Evolutionary conservation across 345 rosid species (phyloP), one percentile per base, ranked within the genome.

Genomic region (Syzygium grande): DNA sequence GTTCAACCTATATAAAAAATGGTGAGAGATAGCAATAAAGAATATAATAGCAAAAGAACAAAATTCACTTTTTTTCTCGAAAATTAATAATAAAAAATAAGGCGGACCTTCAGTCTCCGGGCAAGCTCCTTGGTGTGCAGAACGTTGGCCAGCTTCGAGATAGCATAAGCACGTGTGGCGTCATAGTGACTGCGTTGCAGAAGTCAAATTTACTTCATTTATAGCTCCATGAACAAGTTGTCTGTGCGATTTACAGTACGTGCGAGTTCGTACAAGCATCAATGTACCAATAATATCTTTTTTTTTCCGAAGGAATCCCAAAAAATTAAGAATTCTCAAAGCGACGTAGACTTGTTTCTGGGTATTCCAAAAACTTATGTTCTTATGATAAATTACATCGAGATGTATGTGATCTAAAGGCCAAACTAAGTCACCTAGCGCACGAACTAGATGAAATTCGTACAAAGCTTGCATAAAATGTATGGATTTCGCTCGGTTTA

Each of bases 141-240:
- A 90, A 98, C 97, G 89, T 97, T 98, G 46, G 99, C 97, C 55
- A 98, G 99, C 95, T 97, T 98, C 92, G 99, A 98, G 92, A 97
- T 96, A 88, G 99, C 98, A 88, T 96, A 96, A 11, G 99, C 99
- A 93, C 98, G 99, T 94, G 99, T 96, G 89, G 99, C 92, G 53
- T 96, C 97, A 91, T 93, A 98, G 54, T 93, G 89, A 88, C 99
- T 96, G 83, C 83, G 38, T 25, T 19, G 83, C 83, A 73, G 22
- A 21, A 73, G 83, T 73, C 83, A 73, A 73, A 19, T 38, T 84
- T 2, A 14, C 52, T 84, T 25, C 85, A 84, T 49, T 49, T 13
- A 84, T 51, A 29, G 85, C 55, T 84, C 52, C 84, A 46, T 79
- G n/a, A 49, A 41, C 51, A 38, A 38, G 52, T n/a, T 61, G 38